A percentile compares a stretch with the other conserved stretches of the same genome.
Conservation (phyloP, 2,329 filamentous ascomycete species). For the Nothopassalora personata region DNA sequence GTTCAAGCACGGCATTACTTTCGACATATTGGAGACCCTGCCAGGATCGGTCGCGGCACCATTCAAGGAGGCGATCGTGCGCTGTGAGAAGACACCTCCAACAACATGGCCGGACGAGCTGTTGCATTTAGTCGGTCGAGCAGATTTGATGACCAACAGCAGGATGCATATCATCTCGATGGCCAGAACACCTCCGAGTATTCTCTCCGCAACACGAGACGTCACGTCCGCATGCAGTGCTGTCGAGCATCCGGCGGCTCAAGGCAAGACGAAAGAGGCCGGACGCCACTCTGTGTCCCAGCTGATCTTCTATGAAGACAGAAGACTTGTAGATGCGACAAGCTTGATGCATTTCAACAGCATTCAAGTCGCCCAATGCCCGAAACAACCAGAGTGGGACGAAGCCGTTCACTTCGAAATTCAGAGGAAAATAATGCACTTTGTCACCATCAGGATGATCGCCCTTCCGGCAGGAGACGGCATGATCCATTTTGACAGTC, state of each 20-base stretch:
- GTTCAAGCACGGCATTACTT: conserved; percentile 62
- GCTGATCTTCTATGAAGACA: conserved; percentile 85
- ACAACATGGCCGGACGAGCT: conserved; percentile 67
- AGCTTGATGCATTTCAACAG: conserved; percentile 80
- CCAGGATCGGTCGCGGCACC: conserved; percentile 79
- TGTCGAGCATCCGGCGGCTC: conserved; percentile 57
- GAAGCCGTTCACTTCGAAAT: conserved; percentile 86
- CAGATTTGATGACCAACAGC: conserved; percentile 59
- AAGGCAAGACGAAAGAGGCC: conserved; percentile 75
- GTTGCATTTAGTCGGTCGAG: conserved; percentile 70
- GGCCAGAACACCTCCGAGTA: conserved; percentile 30
- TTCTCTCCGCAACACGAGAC: conserved; percentile 49
- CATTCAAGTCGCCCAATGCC: conserved; percentile 70
- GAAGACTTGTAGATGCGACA: conserved; percentile 79
- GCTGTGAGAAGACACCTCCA: conserved; percentile 77
- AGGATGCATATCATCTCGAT: not conserved
- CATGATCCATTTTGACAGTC: conserved; percentile 80
- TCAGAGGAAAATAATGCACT: conserved; percentile 84
- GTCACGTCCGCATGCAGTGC: conserved; percentile 70
- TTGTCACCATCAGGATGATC: conserved; percentile 78
- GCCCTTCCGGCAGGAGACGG: conserved; percentile 83
- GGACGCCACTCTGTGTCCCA: conserved; percentile 73
- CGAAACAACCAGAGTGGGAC: conserved; percentile 68
- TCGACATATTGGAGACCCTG: conserved; percentile 68
- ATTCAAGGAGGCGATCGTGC: conserved; percentile 76